phyloP scores from a whole-genome alignment of 1,139 yeast species.

The Blastobotrys raffinosifermentans region DNA sequence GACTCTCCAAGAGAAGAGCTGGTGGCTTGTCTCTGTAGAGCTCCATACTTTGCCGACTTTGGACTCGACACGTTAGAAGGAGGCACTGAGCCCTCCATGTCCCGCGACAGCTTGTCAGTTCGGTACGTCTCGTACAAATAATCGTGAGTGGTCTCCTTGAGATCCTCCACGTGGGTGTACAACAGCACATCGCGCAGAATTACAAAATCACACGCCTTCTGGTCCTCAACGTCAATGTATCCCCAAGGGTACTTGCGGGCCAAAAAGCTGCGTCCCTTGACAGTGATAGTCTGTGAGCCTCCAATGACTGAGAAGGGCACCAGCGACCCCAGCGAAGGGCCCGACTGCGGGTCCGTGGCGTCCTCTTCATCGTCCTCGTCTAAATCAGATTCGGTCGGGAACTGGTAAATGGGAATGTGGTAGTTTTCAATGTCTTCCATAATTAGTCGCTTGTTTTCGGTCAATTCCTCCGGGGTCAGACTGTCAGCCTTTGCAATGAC shows the following conservation, averaged over 20 bases:
- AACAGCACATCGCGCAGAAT: constrained; percentile 72
- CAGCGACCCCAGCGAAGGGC: constrained; percentile 62
- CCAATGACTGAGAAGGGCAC: constrained; percentile 89
- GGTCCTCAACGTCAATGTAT: constrained; percentile 76
- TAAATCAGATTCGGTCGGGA: constrained; percentile 46
- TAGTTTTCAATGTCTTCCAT: constrained; percentile 74
- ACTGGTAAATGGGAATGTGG: constrained; percentile 80
- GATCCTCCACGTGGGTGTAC: constrained; percentile 83
- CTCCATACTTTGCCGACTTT: constrained; percentile 6
- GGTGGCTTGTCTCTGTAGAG: constrained; percentile 2
- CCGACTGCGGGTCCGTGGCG: constrained; percentile 49
- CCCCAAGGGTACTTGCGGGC: constrained; percentile 97
- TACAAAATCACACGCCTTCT: constrained; percentile 73
- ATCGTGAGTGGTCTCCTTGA: constrained; percentile 92
- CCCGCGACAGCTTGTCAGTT: constrained; percentile 74
- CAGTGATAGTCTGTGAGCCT: constrained; percentile 53
- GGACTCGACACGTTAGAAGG: too few species aligned
- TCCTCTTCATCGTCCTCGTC: constrained; percentile 25
- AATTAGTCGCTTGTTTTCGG: constrained; percentile 52
- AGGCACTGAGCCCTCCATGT: constrained; percentile 9
- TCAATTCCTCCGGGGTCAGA: constrained; percentile 68
- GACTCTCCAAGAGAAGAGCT: constrained; percentile 1
- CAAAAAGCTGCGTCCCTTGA: constrained; percentile 32
- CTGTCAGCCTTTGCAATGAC: constrained; percentile 84
- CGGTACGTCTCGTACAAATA: constrained; percentile 89